phyloP scores from a whole-genome alignment of 1,139 yeast species.

The Meyerozyma sp. region DNA sequence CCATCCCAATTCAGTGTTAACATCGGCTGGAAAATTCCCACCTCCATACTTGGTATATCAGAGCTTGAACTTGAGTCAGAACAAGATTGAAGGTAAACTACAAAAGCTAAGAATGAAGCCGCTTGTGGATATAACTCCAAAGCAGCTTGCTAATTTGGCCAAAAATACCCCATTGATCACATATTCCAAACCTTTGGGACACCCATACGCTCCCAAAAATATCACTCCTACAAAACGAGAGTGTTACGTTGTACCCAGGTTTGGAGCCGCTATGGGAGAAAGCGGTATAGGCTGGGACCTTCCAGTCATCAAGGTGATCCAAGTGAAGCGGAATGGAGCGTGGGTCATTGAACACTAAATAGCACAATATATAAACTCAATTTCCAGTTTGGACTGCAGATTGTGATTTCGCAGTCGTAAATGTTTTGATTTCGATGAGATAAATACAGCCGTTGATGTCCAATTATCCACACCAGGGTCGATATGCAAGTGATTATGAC shows the following conservation, averaged over 20 bases:
- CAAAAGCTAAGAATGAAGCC: conserved; percentile 66
- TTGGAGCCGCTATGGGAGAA: conserved; percentile 78
- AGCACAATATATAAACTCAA: neutral
- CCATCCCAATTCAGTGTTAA: conserved; percentile 69
- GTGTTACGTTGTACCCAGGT: conserved; percentile 86
- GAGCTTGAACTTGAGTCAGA: conserved; percentile 47
- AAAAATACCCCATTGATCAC: conserved; percentile 67
- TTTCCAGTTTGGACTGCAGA: neutral
- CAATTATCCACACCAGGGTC: neutral
- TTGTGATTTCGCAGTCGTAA: neutral
- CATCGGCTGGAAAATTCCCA: conserved; percentile 54
- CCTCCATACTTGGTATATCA: conserved; percentile 74
- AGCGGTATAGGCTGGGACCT: conserved; percentile 93
- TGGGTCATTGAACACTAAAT: conserved; percentile 42
- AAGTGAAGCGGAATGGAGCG: conserved; percentile 53
- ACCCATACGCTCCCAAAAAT: conserved; percentile 79
- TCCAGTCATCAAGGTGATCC: conserved; percentile 76
- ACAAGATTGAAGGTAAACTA: conserved; percentile 23
- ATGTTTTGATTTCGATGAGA: conserved; percentile 1
- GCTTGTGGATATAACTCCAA: conserved; percentile 69
- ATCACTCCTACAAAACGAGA: conserved; percentile 63
- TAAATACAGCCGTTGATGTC: neutral
- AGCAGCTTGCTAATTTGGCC: conserved; percentile 74
- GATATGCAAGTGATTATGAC: neutral
- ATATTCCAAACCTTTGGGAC: conserved; percentile 87